Evolutionary conservation across 2,329 filamentous ascomycete genomes (phyloP).

Genomic region (Metarhizium sp.): DNA sequence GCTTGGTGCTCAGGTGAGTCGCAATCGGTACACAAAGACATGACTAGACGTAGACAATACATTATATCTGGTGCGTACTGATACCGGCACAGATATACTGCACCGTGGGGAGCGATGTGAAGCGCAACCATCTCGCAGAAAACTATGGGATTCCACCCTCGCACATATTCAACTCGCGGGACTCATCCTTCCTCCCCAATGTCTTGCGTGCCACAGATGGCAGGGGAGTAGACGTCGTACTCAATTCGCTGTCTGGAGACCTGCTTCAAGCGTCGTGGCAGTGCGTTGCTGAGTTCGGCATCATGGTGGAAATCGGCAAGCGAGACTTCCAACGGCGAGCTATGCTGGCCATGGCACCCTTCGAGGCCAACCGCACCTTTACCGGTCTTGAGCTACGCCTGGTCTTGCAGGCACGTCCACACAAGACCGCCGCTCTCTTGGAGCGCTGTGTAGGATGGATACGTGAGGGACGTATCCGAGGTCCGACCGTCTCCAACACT

Average conservation of each 20-base stretch:
- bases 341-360: slow-evolving; percentile 32
- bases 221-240: slow-evolving; percentile 17
- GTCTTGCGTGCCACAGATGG: slow-evolving; percentile 13
- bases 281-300: slow-evolving; percentile 24
- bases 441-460: too few species aligned
- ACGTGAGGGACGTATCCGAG: too few species aligned
- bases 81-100: slow-evolving; percentile 5
- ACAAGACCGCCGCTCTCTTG: too few species aligned
- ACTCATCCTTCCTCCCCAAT: slow-evolving; percentile 2
- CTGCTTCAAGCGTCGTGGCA: slow-evolving; percentile 21
- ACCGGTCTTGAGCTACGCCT: slow-evolving; percentile 16
- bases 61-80: not conserved
- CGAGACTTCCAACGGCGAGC: slow-evolving; percentile 24
- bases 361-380: slow-evolving; percentile 24
- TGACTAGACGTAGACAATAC: not conserved
- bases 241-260: slow-evolving; percentile 17
- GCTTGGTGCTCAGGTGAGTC: slow-evolving; percentile 11
- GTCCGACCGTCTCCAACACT: too few species aligned
- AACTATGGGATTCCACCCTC: slow-evolving; percentile 11
- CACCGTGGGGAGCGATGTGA: slow-evolving; percentile 20
- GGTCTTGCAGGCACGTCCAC: too few species aligned
- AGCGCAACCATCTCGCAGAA: slow-evolving; percentile 16
- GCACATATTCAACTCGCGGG: slow-evolving; percentile 25
- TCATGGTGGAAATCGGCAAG: slow-evolving; percentile 26
- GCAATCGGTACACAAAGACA: not conserved